Percentiles rank a stretch among this genome's conserved stretches.
These are phyloP conservation scores for Panicum miliaceum DNA, from an alignment of 176 grass and related monocot species.

Conservation along the genomic window DNA sequence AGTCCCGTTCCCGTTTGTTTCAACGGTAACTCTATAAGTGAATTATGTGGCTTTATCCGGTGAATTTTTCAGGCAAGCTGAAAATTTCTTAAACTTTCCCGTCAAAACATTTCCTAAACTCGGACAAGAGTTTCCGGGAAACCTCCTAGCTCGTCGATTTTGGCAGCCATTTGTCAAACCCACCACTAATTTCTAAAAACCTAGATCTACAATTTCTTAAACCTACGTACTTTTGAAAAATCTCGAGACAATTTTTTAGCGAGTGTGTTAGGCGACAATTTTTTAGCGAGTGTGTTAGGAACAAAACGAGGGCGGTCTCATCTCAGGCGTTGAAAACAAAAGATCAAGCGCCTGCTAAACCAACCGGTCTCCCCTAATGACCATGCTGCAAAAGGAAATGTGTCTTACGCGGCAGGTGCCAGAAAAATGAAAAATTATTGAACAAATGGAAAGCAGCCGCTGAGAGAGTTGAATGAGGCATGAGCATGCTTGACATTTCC, in stretches of 20 bases:
- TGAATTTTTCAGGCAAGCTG: neutral
- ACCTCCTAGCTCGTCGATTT: neutral
- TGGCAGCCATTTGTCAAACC: neutral
- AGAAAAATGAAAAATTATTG: conserved; percentile 14
- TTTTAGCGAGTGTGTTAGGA: neutral
- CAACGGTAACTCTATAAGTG: too few species aligned
- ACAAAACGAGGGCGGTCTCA: neutral
- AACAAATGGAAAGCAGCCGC: conserved; percentile 8
- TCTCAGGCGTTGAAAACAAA: conserved; percentile 3
- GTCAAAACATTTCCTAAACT: neutral
- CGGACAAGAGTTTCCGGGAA: neutral
- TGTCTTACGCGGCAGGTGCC: neutral
- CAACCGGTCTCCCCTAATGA: neutral
- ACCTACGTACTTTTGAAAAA: neutral
- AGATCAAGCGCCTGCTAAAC: neutral
- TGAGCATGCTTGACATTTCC: neutral
- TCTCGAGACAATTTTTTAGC: neutral
- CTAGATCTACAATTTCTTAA: neutral
- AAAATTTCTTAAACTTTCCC: neutral
- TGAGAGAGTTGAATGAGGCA: neutral
- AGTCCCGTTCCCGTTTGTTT: too few species aligned
- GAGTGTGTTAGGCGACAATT: neutral
- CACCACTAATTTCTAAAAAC: neutral
- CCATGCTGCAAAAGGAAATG: neutral
- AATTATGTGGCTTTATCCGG: neutral